A percentile compares a stretch with the other conserved stretches of the same genome.
These are phyloP conservation scores for Plasmodium cynomolgi DNA, from an alignment of 169 alveolate species.

Conservation along the genomic window DNA sequence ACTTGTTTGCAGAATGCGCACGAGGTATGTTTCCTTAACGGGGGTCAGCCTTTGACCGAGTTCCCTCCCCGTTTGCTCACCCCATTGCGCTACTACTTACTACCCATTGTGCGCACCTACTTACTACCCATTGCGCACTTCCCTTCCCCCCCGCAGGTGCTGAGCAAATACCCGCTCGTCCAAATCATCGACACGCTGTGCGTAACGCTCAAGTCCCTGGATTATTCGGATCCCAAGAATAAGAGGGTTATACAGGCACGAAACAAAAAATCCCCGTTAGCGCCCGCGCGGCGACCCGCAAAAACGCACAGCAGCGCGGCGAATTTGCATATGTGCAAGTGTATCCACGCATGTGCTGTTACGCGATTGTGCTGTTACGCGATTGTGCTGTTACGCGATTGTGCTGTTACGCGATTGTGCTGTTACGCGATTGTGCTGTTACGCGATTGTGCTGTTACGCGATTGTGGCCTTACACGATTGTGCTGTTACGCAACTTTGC, in stretches of 20 bases:
- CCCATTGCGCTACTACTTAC: neutral
- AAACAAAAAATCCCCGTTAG: neutral
- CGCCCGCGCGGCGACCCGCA: neutral
- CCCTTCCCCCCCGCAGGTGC: neutral
- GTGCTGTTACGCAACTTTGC: neutral
- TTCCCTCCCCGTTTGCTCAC: neutral
- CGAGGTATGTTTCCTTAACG: constrained; percentile 3
- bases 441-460: neutral
- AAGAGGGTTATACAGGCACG: constrained; percentile 28
- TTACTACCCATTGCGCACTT: neutral
- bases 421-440: neutral
- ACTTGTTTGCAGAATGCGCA: constrained; percentile 32
- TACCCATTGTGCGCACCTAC: neutral
- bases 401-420: neutral
- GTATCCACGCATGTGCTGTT: neutral
- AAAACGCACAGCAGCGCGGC: neutral
- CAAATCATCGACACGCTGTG: constrained; percentile 62
- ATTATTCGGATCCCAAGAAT: constrained; percentile 70
- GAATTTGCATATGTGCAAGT: neutral
- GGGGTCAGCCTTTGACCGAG: neutral
- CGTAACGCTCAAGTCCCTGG: constrained; percentile 44
- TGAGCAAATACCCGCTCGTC: constrained; percentile 64
- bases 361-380: neutral
- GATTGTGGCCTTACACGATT: too few species aligned
- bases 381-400: too few species aligned